phyloP scores from a whole-genome alignment of 345 rosid genomes.

The Eutrema yunnanense region DNA sequence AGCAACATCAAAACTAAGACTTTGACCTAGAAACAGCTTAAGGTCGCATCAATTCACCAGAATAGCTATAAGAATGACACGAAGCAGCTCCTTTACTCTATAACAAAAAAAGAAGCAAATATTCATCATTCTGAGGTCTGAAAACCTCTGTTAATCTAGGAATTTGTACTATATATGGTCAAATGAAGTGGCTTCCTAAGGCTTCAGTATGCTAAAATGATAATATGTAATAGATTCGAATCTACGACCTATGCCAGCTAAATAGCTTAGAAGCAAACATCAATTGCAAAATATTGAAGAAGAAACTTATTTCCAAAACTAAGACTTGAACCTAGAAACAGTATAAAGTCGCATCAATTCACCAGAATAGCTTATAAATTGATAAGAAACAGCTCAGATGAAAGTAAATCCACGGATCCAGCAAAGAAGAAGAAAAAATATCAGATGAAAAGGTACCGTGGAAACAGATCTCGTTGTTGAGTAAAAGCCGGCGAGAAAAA shows the following conservation, averaged over 20 bases:
- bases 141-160: background rate
- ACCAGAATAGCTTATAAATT: background rate
- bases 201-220: background rate
- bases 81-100: constrained; percentile 5
- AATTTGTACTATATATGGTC: background rate
- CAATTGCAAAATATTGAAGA: background rate
- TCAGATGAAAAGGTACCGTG: constrained; percentile 19
- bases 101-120: background rate
- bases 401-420: constrained; percentile 9
- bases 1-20: constrained; percentile 11
- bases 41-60: constrained; percentile 1
- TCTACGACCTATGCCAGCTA: background rate
- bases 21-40: constrained; percentile 9
- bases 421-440: background rate
- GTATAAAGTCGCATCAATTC: constrained; percentile 3
- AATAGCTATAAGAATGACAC: background rate
- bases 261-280: constrained; percentile 4
- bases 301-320: background rate
- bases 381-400: constrained; percentile 1
- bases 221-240: background rate
- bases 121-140: background rate
- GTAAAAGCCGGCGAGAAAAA: background rate
- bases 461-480: constrained; percentile 18
- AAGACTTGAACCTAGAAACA: constrained; percentile 9
- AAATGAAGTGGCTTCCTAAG: background rate